phyloP scores from a whole-genome alignment of 257 asterid genomes.

The Haberlea rhodopensis region DNA sequence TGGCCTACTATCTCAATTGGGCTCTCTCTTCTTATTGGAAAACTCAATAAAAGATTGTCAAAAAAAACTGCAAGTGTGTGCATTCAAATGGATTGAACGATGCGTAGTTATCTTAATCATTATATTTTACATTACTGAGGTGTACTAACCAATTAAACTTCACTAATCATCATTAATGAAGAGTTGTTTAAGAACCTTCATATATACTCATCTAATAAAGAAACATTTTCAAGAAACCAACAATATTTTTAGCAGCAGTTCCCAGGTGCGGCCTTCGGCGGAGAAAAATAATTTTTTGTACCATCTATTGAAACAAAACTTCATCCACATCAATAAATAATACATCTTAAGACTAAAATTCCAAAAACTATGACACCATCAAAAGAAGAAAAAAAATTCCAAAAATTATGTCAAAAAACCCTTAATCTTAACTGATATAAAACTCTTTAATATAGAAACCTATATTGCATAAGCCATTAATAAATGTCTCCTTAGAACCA shows the following conservation, averaged over 20 bases:
- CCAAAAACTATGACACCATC: constrained; percentile 15
- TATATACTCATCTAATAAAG: constrained; percentile 28
- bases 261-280: constrained; percentile 99
- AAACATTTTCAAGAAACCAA: constrained; percentile 38
- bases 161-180: constrained; percentile 29
- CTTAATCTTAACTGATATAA: constrained; percentile 1
- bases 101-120: constrained; percentile 4
- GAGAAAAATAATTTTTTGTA: constrained; percentile 29
- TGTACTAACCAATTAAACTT: constrained; percentile 17
- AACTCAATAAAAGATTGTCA: constrained; percentile 2
- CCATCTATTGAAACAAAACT: constrained; percentile 33
- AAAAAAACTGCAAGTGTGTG: constrained; percentile 19
- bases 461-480: constrained; percentile 63
- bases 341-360: constrained; percentile 12
- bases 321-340: constrained; percentile 15
- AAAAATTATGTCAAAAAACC: too few relatives aligned
- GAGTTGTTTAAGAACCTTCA: constrained; percentile 18
- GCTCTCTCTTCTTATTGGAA: constrained; percentile 23
- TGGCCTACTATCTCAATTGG: constrained; percentile 17
- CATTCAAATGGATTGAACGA: constrained; percentile 37
- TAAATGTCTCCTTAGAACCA: constrained; percentile 67
- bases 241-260: constrained; percentile 58
- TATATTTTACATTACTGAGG: neutral
- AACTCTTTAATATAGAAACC: constrained; percentile 10
- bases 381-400: constrained; percentile 3